Evolutionary conservation across 2,329 filamentous ascomycete genomes (phyloP).

Genomic region (Phaeosphaeriaceae sp.): DNA sequence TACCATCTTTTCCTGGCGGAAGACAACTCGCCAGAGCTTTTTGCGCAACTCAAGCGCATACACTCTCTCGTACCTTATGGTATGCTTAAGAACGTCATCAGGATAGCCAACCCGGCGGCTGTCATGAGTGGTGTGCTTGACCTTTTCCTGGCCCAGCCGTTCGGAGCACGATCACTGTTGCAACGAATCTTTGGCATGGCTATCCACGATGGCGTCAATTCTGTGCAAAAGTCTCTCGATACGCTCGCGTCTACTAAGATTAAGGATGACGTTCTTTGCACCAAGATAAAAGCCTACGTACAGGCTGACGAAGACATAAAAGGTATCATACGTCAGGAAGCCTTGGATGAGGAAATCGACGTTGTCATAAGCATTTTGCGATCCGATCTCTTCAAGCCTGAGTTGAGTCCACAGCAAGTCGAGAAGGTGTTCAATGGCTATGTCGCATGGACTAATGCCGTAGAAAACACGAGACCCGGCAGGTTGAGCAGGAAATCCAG

Average conservation of each 20-base stretch:
- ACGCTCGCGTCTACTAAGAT: conserved; percentile 73
- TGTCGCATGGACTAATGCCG: conserved; percentile 92
- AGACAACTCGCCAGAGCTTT: conserved; percentile 96
- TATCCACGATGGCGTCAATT: conserved; percentile 85
- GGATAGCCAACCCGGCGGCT: conserved; percentile 92
- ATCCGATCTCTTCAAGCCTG: conserved; percentile 76
- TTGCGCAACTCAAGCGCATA: conserved; percentile 91
- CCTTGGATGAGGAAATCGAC: conserved; percentile 76
- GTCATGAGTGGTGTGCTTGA: conserved; percentile 97
- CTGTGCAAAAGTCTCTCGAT: conserved; percentile 87
- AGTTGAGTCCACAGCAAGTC: conserved; percentile 76
- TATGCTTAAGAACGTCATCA: conserved; percentile 93
- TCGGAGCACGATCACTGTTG: conserved; percentile 86
- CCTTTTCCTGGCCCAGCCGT: conserved; percentile 93
- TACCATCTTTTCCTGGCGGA: conserved; percentile 98
- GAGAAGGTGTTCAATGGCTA: conserved; percentile 91
- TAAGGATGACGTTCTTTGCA: conserved; percentile 77
- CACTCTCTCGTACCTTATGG: conserved; percentile 94
- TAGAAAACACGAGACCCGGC: conserved; percentile 70
- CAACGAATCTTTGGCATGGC: conserved; percentile 95
- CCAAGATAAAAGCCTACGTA: conserved; percentile 82
- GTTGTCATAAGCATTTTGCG: conserved; percentile 84
- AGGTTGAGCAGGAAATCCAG: conserved; percentile 43
- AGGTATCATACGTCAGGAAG: conserved; percentile 74
- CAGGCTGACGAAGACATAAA: conserved; percentile 79